These are phyloP conservation scores for Naganishia antarctica DNA, from an alignment of 768 basidiomycete genomes.

Conservation along the genomic window DNA sequence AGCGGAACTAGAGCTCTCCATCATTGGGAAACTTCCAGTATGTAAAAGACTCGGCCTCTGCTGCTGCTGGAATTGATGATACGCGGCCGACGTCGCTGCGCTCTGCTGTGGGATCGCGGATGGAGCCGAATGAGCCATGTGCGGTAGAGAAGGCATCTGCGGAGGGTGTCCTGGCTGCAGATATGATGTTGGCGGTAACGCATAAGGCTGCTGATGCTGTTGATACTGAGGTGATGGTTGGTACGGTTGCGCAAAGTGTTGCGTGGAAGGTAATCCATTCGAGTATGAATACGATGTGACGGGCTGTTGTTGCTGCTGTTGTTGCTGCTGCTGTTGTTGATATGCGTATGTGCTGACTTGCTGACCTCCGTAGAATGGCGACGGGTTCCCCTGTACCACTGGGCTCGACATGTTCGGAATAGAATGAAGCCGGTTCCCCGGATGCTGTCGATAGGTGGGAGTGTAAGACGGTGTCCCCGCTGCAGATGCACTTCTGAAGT, in stretches of 20 bases:
- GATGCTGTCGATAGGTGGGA: slow-evolving; percentile 1
- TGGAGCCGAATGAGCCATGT: slow-evolving; percentile 17
- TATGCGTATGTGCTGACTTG: slow-evolving; percentile 6
- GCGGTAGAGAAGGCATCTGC: slow-evolving; percentile 5
- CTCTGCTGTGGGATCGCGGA: slow-evolving; percentile 11
- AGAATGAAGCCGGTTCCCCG: neutral
- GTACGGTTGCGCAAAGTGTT: neutral
- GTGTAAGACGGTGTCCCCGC: slow-evolving; percentile 1
- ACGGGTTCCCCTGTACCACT: neutral
- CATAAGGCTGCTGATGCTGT: neutral
- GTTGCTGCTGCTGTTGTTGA: neutral
- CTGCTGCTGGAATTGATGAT: slow-evolving; percentile 13
- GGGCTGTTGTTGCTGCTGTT: neutral
- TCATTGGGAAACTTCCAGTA: neutral
- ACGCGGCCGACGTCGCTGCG: neutral
- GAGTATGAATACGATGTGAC: neutral
- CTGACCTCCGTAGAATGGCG: neutral
- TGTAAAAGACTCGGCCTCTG: slow-evolving; percentile 5
- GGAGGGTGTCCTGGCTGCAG: neutral
- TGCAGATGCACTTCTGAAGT: neutral
- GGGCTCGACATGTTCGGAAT: slow-evolving; percentile 8
- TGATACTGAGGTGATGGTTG: neutral
- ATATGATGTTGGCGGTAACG: neutral
- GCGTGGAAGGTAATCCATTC: neutral
- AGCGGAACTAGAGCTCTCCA: neutral